Evolutionary conservation across 2,329 filamentous ascomycete genomes (phyloP), one percentile per base, ranked within the genome.

Genomic region (Fusarium duplospermum): DNA sequence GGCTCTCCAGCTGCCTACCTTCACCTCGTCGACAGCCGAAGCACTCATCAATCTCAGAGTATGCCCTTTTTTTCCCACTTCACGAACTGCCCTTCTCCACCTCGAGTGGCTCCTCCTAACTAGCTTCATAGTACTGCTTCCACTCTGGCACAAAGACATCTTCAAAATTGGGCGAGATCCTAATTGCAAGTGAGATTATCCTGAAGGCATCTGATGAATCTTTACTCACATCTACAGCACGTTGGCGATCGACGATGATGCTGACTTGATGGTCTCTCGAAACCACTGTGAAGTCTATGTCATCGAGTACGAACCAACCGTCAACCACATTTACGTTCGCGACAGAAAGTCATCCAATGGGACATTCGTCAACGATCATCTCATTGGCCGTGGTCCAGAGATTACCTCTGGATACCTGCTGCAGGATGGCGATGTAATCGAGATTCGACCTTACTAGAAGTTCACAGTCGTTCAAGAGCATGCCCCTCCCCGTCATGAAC

Each of bases 211-310:
- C 42, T 16, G 8, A 42, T 6, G 22, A 7, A 14, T 18, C 18
- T 14, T 64, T 20, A 47, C 73, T 72, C 16, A 75, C 47, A n/a
- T 10, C 7, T 16, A 4, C 20, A 86, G 84, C 69, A 80, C 83
- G 7, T 79, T 86, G 38, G 75, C 78, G 24, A 83, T 90, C 42
- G 75, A 79, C 11, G 76, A 78, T 52, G 82, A 84, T 52, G 57
- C 61, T n/a, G 73, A 83, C 3, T 80, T 84, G 68, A 71, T 77
- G 1, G 83, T 90, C 22, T 90, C 89, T 2, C 85, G 87, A 61
- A 83, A 85, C 29, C 89, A 90, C 63, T 87, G 89, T 71, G 86
- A 89, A 72, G 81, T 90, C 35, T 91, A 90, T 76, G 86, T 86
- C 2, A 81, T 90, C 45, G 77, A 86, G 11, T 89, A 89, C 69